phyloP scores from a whole-genome alignment of 2,329 filamentous ascomycete genomes.

The Ceratocystis ficicola region DNA sequence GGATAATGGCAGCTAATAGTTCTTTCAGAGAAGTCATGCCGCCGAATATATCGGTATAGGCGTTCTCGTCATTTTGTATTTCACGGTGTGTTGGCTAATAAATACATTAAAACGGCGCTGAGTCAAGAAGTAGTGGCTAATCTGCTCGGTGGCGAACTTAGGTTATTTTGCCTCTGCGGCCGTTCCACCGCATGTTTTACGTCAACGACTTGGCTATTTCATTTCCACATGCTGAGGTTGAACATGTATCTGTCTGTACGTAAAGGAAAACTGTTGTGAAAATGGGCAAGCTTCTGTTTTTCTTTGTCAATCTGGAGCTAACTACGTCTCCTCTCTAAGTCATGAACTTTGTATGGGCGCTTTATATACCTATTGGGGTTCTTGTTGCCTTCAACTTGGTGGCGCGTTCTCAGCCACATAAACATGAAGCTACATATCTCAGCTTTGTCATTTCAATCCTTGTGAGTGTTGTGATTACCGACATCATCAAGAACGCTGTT shows the following conservation, averaged over 20 bases:
- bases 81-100: conserved; percentile 38
- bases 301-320: background rate
- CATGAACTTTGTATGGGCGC: conserved; percentile 69
- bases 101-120: background rate
- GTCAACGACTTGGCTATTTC: conserved; percentile 74
- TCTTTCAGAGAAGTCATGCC: conserved; percentile 60
- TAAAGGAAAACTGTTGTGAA: conserved; percentile 21
- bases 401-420: conserved; percentile 54
- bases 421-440: conserved; percentile 74
- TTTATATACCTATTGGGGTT: conserved; percentile 54
- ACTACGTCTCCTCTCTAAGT: conserved; percentile 30
- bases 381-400: conserved; percentile 54
- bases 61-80: conserved; percentile 55
- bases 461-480: conserved; percentile 71
- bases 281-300: background rate
- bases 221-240: conserved; percentile 71
- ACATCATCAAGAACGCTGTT: conserved; percentile 80
- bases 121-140: background rate
- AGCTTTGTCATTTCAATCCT: conserved; percentile 66
- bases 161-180: conserved; percentile 51
- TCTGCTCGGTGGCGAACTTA: background rate
- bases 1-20: background rate
- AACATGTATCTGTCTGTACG: conserved; percentile 69
- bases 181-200: conserved; percentile 91
- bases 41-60: conserved; percentile 75